Evolutionary conservation across 345 rosid species (phyloP).

Genomic region (Cardamine chenopodiifolia): DNA sequence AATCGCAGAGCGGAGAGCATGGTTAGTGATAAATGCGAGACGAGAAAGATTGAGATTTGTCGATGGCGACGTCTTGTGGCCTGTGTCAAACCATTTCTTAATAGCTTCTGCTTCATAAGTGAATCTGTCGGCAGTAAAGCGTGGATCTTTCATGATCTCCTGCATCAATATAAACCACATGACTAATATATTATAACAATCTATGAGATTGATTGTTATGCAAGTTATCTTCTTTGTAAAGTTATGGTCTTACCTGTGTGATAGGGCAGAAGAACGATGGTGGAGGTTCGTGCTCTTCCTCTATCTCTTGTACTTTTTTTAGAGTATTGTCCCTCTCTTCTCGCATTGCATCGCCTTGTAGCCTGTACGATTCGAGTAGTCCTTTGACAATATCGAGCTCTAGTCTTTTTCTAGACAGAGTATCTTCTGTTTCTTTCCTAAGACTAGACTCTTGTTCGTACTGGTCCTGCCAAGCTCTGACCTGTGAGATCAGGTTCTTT

Average conservation of each 20-base stretch:
- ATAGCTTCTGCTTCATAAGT: constrained; percentile 66
- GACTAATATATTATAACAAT: not conserved
- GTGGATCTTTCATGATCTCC: constrained; percentile 63
- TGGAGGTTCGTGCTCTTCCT: constrained; percentile 39
- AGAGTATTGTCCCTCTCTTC: constrained; percentile 41
- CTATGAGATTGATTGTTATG: not conserved
- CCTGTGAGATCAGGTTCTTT: constrained; percentile 18
- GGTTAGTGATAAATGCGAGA: constrained; percentile 57
- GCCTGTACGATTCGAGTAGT: constrained; percentile 27
- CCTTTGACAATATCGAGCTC: constrained; percentile 21
- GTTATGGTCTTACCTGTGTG: constrained; percentile 31
- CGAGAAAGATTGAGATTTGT: constrained; percentile 51
- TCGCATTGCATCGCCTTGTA: constrained; percentile 45
- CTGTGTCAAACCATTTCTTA: constrained; percentile 58
- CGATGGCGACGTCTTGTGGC: constrained; percentile 60
- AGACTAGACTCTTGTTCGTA: constrained; percentile 11
- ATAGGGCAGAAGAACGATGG: constrained; percentile 47
- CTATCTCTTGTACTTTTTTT: constrained; percentile 36
- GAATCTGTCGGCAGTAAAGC: constrained; percentile 69
- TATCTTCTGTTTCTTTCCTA: constrained; percentile 36
- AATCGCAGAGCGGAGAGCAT: constrained; percentile 61
- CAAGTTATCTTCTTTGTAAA: not conserved
- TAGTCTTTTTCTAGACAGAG: constrained; percentile 1
- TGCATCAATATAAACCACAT: not conserved
- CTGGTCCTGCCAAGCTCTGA: constrained; percentile 14